Evolutionary conservation across 805 yeast genomes (phyloP), one percentile per base, ranked within the genome.

Genomic region (Kuraishia cidri): DNA sequence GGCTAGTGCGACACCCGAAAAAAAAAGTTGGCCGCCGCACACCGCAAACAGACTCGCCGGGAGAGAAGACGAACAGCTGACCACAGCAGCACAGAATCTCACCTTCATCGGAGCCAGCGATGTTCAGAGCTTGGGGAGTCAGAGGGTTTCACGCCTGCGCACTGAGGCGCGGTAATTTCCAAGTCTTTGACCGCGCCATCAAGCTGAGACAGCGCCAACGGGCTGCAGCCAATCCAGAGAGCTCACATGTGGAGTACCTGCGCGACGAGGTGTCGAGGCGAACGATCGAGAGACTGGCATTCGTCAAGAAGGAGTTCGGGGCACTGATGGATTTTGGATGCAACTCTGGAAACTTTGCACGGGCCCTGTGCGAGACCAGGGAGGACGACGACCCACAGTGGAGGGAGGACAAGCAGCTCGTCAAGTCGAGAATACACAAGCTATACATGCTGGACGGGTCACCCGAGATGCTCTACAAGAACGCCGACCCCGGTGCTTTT

Each of bases 201-300:
- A 85, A 85, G 47, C 52, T 62, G 5, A 42, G 64, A n/a, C 94
- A 85, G 43, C 56, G 84, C 29, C 61, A 70, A 16, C 42, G 66
- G 29, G 72, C 81, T 0, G 72, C 77, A 0, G 29, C 34, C 5
- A 52, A 68, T 16, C 53, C 57, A 13, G 70, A 68, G 3, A 58
- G 59, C 7, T 66, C 78, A 11, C 62, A 69, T 40, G 82, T 71
- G 8, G 94, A 85, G 42, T 85, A 83, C 45, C 55, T 85, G 17
- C 63, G 87, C 26, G 77, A 79, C 45, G 92, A 83, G 48, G 73
- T 82, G 6, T 87, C 92, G 1, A 47, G 63, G 16, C 69, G 83
- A 33, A 76, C 87, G 7, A 72, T 83, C 17, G 94, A 84, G 40
- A 64, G 95, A 41, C 54, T 85, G 33, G 76, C 86, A 2, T 79